Evolutionary conservation across 805 yeast genomes (phyloP).

Genomic region (Ogataea neopini): DNA sequence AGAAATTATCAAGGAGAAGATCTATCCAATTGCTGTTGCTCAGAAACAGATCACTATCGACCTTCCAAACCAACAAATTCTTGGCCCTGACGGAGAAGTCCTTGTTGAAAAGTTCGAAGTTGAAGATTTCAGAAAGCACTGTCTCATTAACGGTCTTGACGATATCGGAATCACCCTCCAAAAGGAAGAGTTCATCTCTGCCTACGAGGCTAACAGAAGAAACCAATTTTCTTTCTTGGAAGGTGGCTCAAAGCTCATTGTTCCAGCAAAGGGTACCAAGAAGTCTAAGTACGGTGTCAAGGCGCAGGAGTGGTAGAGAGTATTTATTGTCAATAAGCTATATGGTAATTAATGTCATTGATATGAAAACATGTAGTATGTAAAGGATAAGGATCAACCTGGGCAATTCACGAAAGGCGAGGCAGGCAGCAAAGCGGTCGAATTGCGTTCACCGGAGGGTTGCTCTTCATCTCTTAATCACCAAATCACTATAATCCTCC

Average conservation of each 20-base stretch:
- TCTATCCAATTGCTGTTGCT: conserved; percentile 76
- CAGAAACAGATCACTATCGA: conserved; percentile 78
- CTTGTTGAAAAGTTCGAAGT: conserved; percentile 82
- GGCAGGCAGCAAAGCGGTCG: neutral
- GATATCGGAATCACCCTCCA: conserved; percentile 95
- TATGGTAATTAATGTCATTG: conserved; percentile 2
- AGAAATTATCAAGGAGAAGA: conserved; percentile 65
- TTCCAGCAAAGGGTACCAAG: conserved; percentile 68
- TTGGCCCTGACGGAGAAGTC: conserved; percentile 65
- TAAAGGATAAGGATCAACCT: too few relatives aligned
- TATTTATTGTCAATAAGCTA: neutral
- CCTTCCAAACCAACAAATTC: conserved; percentile 81
- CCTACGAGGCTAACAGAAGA: conserved; percentile 77
- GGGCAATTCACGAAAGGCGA: too few relatives aligned
- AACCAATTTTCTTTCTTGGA: conserved; percentile 88
- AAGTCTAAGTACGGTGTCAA: conserved; percentile 64
- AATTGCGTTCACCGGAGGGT: neutral
- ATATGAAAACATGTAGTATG: neutral
- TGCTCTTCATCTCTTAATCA: conserved; percentile 27
- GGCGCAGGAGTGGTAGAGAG: conserved; percentile 77
- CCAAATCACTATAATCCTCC: conserved; percentile 39
- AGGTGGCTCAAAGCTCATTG: conserved; percentile 71
- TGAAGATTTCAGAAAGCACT: conserved; percentile 91
- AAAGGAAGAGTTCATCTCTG: conserved; percentile 73
- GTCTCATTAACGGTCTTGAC: conserved; percentile 91